Base-by-base conservation (phyloP, 345 rosid species). In the Arabis hirsuta region DNA sequence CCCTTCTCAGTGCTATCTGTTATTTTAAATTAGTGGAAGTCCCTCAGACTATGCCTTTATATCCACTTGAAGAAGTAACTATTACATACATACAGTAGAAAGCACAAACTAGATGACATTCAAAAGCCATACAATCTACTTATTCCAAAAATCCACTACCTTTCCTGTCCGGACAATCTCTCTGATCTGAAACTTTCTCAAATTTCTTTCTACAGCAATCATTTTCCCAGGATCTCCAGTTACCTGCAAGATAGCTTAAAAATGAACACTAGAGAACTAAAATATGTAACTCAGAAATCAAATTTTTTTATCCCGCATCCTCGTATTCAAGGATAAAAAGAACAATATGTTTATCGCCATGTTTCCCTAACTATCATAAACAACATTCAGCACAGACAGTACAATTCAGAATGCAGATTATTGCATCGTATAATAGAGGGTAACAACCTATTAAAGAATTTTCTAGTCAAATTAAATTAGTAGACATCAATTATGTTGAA, bases 141-240 rank as follows among this genome's bases (percentile, higher is more conserved):
- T 51, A 54, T 50, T 60, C 59, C 20, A 56, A 53, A 62, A 26
- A 62, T 19, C 57, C 55, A 71, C 62, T 67, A 84, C 88, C 88
- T 84, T 84, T 73, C 88, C 88, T 27, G 88, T 84, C 82, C 97
- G 82, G 11, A 85, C 96, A 78, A 95, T 84, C 86, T 95, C 97
- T 78, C 70, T 89, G 81, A 95, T 86, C 52, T 97, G 93, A 83
- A 95, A 91, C 74, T 95, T 95, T 78, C 82, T 82, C 73, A 95
- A 70, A 78, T 88, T 95, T 81, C 96, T 84, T 77, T 82, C 89
- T 24, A 91, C 96, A 63, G 96, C 99, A 73, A 67, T 90, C 84
- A 95, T 86, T 79, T 95, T 95, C 55, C 99, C 99, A 41, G 97
- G 99, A 81, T 91, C 99, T 72, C 99, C 99, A 60, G 97, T 95